phyloP scores from a whole-genome alignment of 805 yeast species.

The Candida ficus region DNA sequence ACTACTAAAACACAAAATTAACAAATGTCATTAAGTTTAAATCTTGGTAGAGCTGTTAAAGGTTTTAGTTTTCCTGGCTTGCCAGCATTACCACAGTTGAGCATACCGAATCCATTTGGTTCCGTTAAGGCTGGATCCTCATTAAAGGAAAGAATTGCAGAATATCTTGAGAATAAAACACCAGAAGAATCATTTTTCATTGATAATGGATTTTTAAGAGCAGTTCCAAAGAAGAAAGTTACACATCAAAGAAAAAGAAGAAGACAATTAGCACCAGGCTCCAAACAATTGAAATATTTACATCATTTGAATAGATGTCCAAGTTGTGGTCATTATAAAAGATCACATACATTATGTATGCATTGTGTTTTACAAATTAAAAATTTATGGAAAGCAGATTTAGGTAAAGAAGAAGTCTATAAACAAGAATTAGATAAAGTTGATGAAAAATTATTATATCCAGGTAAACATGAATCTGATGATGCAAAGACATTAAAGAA shows the following conservation, averaged over 20 bases:
- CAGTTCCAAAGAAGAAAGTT: constrained; percentile 92
- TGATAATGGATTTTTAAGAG: constrained; percentile 71
- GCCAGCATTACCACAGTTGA: constrained; percentile 22
- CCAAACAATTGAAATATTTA: constrained; percentile 72
- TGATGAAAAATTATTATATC: constrained; percentile 65
- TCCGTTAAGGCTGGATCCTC: constrained; percentile 6
- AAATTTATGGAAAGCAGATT: constrained; percentile 51
- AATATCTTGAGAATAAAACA: constrained; percentile 21
- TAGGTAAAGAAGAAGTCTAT: constrained; percentile 19
- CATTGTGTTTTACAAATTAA: constrained; percentile 82
- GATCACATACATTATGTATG: constrained; percentile 90
- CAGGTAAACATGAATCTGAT: constrained; percentile 56
- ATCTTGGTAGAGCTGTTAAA: constrained; percentile 16
- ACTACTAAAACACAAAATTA: too few species aligned
- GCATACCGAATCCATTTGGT: constrained; percentile 22
- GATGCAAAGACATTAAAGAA: constrained; percentile 41
- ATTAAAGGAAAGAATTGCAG: constrained; percentile 35
- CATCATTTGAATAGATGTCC: constrained; percentile 86
- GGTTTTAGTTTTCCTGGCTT: constrained; percentile 20
- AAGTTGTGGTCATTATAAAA: constrained; percentile 87
- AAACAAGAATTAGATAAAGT: constrained; percentile 40
- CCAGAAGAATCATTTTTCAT: constrained; percentile 35
- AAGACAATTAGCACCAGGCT: constrained; percentile 76
- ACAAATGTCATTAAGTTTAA: constrained; percentile 22
- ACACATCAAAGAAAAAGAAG: constrained; percentile 84